phyloP scores from a whole-genome alignment of 768 basidiomycete genomes.

The Butyriboletus loyo region DNA sequence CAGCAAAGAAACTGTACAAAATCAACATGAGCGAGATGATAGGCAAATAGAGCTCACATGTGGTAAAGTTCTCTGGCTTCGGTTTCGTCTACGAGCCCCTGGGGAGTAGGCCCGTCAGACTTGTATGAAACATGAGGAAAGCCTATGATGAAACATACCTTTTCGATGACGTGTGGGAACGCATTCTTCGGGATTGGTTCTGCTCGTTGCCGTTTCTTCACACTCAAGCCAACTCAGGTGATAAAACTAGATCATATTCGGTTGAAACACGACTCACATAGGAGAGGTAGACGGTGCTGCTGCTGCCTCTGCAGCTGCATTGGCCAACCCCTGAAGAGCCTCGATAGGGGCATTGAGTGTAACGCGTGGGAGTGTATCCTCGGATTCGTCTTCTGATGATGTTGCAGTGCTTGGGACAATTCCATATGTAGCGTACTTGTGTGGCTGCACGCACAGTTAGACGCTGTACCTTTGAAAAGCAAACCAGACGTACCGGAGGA shows the following conservation, averaged over 20 bases:
- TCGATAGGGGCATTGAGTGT: constrained; percentile 91
- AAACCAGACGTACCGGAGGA: constrained; percentile 61
- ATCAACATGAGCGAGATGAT: constrained; percentile 1
- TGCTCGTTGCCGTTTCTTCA: constrained; percentile 81
- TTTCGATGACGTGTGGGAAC: constrained; percentile 87
- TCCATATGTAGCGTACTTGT: constrained; percentile 89
- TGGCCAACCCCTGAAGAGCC: constrained; percentile 89
- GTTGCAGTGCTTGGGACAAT: constrained; percentile 81
- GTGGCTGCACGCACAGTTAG: constrained; percentile 50
- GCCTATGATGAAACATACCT: constrained; percentile 39
- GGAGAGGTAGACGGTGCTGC: constrained; percentile 67
- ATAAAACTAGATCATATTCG: background rate
- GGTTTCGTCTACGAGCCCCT: constrained; percentile 81
- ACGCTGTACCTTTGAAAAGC: constrained; percentile 9
- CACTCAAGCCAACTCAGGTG: constrained; percentile 24
- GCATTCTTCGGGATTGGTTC: constrained; percentile 83
- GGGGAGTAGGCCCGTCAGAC: constrained; percentile 5
- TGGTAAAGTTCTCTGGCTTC: constrained; percentile 91
- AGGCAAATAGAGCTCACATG: constrained; percentile 54
- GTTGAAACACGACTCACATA: constrained; percentile 38
- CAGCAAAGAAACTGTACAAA: constrained; percentile 79
- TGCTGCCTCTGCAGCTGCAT: constrained; percentile 92
- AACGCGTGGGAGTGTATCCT: constrained; percentile 81
- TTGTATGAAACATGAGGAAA: background rate
- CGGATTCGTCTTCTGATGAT: constrained; percentile 89